Conservation (phyloP, 768 basidiomycete species). For the Psilocybe azurescens region DNA sequence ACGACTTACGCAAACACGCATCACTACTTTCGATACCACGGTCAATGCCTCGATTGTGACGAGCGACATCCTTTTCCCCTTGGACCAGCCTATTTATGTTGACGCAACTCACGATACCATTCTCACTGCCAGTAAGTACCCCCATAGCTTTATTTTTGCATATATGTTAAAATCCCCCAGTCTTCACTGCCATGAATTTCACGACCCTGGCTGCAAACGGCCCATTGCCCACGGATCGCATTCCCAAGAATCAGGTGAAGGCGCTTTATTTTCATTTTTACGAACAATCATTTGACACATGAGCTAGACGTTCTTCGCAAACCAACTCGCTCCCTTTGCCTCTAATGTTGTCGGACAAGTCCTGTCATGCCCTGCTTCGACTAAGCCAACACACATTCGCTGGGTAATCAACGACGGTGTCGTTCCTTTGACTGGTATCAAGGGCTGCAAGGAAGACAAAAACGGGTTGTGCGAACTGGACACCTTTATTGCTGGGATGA, state of each 20-base stretch:
- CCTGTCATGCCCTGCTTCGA: slow-evolving; percentile 39
- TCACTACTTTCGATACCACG: slow-evolving; percentile 58
- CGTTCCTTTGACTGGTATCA: slow-evolving; percentile 68
- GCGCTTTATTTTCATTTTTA: slow-evolving; percentile 52
- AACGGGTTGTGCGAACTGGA: slow-evolving; percentile 67
- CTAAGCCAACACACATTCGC: slow-evolving; percentile 55
- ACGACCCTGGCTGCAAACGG: slow-evolving; percentile 66
- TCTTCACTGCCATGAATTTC: slow-evolving; percentile 76
- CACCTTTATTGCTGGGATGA: slow-evolving; percentile 65
- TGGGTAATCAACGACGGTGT: slow-evolving; percentile 79
- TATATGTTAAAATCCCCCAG: slow-evolving; percentile 32
- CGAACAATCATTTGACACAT: slow-evolving; percentile 33
- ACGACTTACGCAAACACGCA: slow-evolving; percentile 65
- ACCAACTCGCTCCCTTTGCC: slow-evolving; percentile 39
- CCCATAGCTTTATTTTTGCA: background rate
- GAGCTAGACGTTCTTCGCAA: slow-evolving; percentile 44
- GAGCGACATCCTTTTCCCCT: slow-evolving; percentile 56
- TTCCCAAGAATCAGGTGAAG: slow-evolving; percentile 56
- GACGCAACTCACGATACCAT: slow-evolving; percentile 81
- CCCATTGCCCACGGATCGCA: slow-evolving; percentile 65
- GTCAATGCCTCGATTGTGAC: slow-evolving; percentile 74
- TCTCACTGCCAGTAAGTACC: slow-evolving; percentile 60
- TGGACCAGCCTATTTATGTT: slow-evolving; percentile 67
- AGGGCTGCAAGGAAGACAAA: slow-evolving; percentile 59
- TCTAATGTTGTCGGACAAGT: slow-evolving; percentile 50